Percentiles rank a stretch among this genome's conserved stretches.
Conservation (phyloP, 495 filamentous ascomycete species). For the Tuber calosporum region DNA sequence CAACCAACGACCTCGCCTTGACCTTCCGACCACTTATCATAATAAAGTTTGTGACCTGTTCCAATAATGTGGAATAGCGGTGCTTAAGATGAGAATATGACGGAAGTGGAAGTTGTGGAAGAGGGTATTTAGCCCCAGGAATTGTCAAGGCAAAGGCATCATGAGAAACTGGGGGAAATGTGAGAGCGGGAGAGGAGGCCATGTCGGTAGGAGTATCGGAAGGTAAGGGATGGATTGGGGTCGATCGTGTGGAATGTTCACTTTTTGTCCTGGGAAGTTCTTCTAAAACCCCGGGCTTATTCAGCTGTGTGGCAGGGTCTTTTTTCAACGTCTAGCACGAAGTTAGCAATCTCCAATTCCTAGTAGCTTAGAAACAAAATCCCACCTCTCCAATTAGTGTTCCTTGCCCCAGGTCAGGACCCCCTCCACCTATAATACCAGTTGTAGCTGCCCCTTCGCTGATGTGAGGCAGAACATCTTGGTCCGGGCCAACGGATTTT, state of each 20-base stretch:
- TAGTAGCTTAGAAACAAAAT: conserved; percentile 15
- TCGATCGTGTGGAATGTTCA: conserved; percentile 28
- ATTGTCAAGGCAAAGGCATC: conserved; percentile 35
- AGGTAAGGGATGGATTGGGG: neutral
- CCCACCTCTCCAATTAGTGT: conserved; percentile 59
- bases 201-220: neutral
- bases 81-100: conserved; percentile 58
- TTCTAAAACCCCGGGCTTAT: conserved; percentile 63
- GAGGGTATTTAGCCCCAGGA: conserved; percentile 63
- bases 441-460: conserved; percentile 59
- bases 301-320: conserved; percentile 55
- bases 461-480: conserved; percentile 54
- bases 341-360: conserved; percentile 8
- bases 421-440: conserved; percentile 50
- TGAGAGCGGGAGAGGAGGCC: conserved; percentile 4
- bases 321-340: conserved; percentile 55
- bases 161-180: conserved; percentile 14
- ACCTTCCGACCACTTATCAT: conserved; percentile 83
- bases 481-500: conserved; percentile 47
- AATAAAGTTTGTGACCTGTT: conserved; percentile 79
- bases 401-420: conserved; percentile 59
- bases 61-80: conserved; percentile 72
- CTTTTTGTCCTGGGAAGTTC: conserved; percentile 41
- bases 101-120: conserved; percentile 60
- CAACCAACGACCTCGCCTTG: conserved; percentile 50